A percentile compares a stretch with the other conserved stretches of the same genome.
These are phyloP conservation scores for Grosmannia huntii DNA, from an alignment of 2,329 filamentous ascomycete genomes.

Conservation along the genomic window DNA sequence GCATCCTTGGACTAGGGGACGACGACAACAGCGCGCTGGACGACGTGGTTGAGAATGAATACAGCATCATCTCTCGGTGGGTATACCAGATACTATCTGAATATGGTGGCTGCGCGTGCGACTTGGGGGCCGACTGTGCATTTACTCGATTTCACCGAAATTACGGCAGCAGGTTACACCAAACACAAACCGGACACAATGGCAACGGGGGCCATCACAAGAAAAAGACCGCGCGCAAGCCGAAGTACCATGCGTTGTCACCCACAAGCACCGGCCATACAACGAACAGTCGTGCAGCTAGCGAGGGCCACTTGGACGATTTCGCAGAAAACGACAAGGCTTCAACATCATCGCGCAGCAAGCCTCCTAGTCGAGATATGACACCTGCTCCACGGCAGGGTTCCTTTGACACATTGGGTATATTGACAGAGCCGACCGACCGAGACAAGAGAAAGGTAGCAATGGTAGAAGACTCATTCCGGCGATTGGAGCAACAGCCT, in stretches of 20 bases:
- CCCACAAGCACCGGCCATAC: slow-evolving; percentile 50
- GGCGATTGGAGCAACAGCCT: slow-evolving; percentile 46
- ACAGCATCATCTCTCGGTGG: slow-evolving; percentile 48
- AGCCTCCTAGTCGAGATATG: slow-evolving; percentile 52
- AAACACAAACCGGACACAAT: neutral
- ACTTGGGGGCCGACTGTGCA: slow-evolving; percentile 47
- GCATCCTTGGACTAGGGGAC: slow-evolving; percentile 49
- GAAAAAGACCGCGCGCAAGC: slow-evolving; percentile 38
- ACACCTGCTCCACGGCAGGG: slow-evolving; percentile 46
- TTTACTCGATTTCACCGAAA: slow-evolving; percentile 51
- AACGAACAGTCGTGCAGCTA: slow-evolving; percentile 50
- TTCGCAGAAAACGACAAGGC: slow-evolving; percentile 37
- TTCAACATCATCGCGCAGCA: slow-evolving; percentile 44
- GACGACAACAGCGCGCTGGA: slow-evolving; percentile 36
- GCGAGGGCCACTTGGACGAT: slow-evolving; percentile 47
- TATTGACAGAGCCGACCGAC: slow-evolving; percentile 51
- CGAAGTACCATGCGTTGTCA: slow-evolving; percentile 42
- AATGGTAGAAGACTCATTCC: slow-evolving; percentile 51
- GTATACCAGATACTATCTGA: slow-evolving; percentile 60
- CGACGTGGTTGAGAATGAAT: slow-evolving; percentile 47
- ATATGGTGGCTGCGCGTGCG: slow-evolving; percentile 69
- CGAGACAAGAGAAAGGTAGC: slow-evolving; percentile 55
- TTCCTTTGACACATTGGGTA: slow-evolving; percentile 45
- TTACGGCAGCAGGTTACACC: slow-evolving; percentile 35
- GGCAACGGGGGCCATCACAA: slow-evolving; percentile 16